Base-by-base conservation (phyloP, 2,329 filamentous ascomycete genomes). In the Alternaria ventricosa region DNA sequence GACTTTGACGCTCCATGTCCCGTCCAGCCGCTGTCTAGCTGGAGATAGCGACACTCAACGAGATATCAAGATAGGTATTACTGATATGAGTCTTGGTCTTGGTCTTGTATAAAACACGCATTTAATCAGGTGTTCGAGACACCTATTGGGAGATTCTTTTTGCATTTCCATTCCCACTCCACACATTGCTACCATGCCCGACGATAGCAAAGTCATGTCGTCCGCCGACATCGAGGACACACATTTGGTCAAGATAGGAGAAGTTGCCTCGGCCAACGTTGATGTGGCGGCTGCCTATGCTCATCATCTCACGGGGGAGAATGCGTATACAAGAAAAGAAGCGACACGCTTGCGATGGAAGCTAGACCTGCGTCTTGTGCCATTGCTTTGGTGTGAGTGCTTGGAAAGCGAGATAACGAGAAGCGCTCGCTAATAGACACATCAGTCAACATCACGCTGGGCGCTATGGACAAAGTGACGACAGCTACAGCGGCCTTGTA, bases 361-460 rank as follows among this genome's bases (percentile, higher is more conserved):
- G 69, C 69, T 82, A n/a, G 82, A 83, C 67, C 55, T 79, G 13
- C 75, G 78, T 25, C 71, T 83, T 8, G 75, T 83, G 8, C 81
- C 82, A 1, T 74, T 82, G 25, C 72, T 83, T 9, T 80, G 78
- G 75, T 73, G 46, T 54, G 27, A 47, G 47, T 50, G n/a, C 11
- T 50, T 13, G 47, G 3, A 3, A 20, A n/a, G 18, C 6, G 12
- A 50, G n/a, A 30, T 30, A 9, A 22, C 5, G 25, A 8, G 25
- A 50, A 20, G 25, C n/a, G 7, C n/a, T 13, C 0, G n/a, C 47
- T 50, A 20, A 50, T 2, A 27, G 36, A 2, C 3, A 8, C 2
- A 9, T 9, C 27, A 57, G 54, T 78, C 67, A 77, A 65, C 41
- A 65, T 67, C n/a, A 67, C 47, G 25, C 25, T 50, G 15, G 66